These are phyloP conservation scores for Apiotrichum sp. DNA, from an alignment of 1,284 basidiomycete species.

Conservation along the genomic window DNA sequence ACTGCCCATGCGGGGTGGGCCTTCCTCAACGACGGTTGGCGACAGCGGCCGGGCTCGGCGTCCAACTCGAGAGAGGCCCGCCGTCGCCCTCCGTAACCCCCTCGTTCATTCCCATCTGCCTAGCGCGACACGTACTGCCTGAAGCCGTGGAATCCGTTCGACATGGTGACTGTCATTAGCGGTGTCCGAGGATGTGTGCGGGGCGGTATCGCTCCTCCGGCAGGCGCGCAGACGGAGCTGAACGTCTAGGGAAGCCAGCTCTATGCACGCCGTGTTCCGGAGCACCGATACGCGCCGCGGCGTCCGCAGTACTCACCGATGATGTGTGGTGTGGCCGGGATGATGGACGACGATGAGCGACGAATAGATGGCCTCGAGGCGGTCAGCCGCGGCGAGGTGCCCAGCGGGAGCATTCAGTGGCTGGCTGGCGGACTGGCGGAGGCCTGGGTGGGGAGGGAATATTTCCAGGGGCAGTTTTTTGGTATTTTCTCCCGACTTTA, in stretches of 20 bases:
- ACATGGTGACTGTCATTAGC: background rate
- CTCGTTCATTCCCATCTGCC: background rate
- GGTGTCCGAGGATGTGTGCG: background rate
- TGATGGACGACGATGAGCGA: background rate
- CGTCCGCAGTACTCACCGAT: background rate
- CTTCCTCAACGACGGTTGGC: too few relatives aligned
- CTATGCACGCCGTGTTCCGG: too few relatives aligned
- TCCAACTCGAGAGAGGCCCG: too few relatives aligned
- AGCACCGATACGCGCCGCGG: too few relatives aligned
- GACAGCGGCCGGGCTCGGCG: too few relatives aligned
- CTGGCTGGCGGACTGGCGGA: too few relatives aligned
- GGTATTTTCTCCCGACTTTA: too few relatives aligned
- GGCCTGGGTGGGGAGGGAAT: too few relatives aligned
- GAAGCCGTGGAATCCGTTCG: constrained; percentile 8
- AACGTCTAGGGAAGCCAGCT: too few relatives aligned
- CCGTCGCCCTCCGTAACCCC: background rate
- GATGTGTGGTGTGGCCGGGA: background rate
- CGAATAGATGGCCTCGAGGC: constrained; percentile 1
- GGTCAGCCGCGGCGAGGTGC: background rate
- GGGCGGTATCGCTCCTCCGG: too few relatives aligned
- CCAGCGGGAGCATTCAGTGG: background rate
- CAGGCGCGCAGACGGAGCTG: too few relatives aligned
- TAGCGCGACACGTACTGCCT: constrained; percentile 3
- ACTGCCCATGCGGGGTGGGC: too few relatives aligned
- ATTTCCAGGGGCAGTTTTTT: background rate